Percentiles rank a stretch among this genome's conserved stretches.
Evolutionary conservation across 1,139 yeast species (phyloP).

Genomic region (Lodderomyces margitis): DNA sequence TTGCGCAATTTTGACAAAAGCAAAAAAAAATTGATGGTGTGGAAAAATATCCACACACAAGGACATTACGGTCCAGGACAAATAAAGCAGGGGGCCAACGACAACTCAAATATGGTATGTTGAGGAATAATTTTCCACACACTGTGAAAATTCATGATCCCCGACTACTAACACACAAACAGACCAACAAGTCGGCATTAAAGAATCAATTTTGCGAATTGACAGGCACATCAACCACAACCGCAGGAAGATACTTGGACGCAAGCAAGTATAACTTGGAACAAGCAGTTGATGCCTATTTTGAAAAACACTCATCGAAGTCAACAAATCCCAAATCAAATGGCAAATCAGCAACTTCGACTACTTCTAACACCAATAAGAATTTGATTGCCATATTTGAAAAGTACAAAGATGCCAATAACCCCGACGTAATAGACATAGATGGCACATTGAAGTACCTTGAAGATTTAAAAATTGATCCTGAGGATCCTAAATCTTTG

Average conservation of each 20-base stretch:
- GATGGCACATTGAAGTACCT: constrained; percentile 76
- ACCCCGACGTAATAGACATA: constrained; percentile 46
- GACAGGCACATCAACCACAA: constrained; percentile 27
- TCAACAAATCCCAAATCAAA: constrained; percentile 4
- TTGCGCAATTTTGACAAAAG: no score
- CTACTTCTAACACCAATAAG: constrained; percentile 15
- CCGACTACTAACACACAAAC: neutral
- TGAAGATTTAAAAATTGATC: constrained; percentile 62
- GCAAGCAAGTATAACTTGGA: constrained; percentile 27
- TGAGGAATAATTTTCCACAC: neutral
- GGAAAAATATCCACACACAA: no score
- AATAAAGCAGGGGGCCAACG: no score
- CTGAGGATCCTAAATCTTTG: constrained; percentile 71
- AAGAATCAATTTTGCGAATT: constrained; percentile 29
- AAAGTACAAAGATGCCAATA: constrained; percentile 28
- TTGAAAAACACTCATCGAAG: constrained; percentile 15
- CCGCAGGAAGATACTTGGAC: constrained; percentile 29
- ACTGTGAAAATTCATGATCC: no score
- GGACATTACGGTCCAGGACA: no score
- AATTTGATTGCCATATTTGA: constrained; percentile 26
- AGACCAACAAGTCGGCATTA: constrained; percentile 15
- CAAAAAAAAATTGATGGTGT: neutral
- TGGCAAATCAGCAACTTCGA: neutral
- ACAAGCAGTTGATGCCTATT: constrained; percentile 31
- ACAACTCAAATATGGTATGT: neutral